phyloP scores from a whole-genome alignment of 1,139 yeast species.

The Scheffersomyces illinoinensis region DNA sequence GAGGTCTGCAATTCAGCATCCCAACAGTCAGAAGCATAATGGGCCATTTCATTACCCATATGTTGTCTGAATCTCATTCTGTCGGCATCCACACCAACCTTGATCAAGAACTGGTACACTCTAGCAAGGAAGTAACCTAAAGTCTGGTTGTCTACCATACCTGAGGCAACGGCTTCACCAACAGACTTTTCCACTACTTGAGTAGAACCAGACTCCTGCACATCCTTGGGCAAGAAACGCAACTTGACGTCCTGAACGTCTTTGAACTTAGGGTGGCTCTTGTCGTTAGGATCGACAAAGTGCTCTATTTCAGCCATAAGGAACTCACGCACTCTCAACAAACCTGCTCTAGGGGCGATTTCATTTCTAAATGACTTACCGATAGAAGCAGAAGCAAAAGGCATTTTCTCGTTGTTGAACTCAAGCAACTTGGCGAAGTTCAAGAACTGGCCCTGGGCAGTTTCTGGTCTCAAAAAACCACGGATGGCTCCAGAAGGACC shows the following conservation, averaged over 20 bases:
- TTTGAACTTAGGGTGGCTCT: conserved; percentile 76
- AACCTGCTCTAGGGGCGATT: conserved; percentile 97
- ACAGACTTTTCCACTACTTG: conserved; percentile 63
- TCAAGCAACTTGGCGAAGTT: conserved; percentile 93
- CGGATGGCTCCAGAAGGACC: conserved; percentile 97
- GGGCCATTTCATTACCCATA: conserved; percentile 99
- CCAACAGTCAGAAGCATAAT: conserved; percentile 99
- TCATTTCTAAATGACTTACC: conserved; percentile 99
- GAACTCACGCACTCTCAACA: conserved; percentile 96
- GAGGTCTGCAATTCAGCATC: conserved; percentile 96
- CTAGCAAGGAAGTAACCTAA: conserved; percentile 96
- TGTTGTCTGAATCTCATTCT: conserved; percentile 97
- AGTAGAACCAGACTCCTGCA: conserved; percentile 84
- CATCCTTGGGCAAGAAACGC: conserved; percentile 78
- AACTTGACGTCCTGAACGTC: conserved; percentile 75
- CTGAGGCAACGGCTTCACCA: conserved; percentile 86
- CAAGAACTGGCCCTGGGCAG: conserved; percentile 98
- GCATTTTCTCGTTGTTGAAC: conserved; percentile 94
- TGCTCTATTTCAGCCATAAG: conserved; percentile 99
- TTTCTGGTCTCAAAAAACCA: conserved; percentile 97
- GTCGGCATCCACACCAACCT: conserved; percentile 84
- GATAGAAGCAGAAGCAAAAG: conserved; percentile 97
- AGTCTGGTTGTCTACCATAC: conserved; percentile 95
- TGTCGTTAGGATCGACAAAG: conserved; percentile 90
- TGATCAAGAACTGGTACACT: conserved; percentile 78